A percentile compares a stretch with the other conserved stretches of the same genome.
Conservation (phyloP, 192 early-diverging fungal species). For the Coemansia sp. region DNA sequence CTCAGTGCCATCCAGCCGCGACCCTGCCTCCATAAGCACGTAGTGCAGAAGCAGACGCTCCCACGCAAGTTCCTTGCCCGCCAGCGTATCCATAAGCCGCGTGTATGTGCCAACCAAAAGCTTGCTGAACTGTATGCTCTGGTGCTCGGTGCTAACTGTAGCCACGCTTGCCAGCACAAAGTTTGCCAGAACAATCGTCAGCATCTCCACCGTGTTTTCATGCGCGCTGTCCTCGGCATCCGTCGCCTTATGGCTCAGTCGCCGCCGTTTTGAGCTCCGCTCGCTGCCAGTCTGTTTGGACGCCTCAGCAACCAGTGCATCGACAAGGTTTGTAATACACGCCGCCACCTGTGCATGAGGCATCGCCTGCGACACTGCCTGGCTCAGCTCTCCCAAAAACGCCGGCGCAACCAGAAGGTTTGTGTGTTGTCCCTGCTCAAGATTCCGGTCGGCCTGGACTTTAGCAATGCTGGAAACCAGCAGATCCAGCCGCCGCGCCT, state of each 20-base stretch:
- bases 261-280: slow-evolving; percentile 25
- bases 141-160: slow-evolving; percentile 35
- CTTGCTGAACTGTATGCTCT: slow-evolving; percentile 21
- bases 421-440: not conserved
- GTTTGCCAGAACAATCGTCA: slow-evolving; percentile 25
- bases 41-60: slow-evolving; percentile 44
- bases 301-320: slow-evolving; percentile 13
- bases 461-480: slow-evolving; percentile 18
- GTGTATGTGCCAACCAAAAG: slow-evolving; percentile 16
- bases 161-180: slow-evolving; percentile 31
- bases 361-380: slow-evolving; percentile 39
- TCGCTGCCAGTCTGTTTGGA: not conserved
- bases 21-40: slow-evolving; percentile 27
- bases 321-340: slow-evolving; percentile 18
- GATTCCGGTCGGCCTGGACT: slow-evolving; percentile 2
- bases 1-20: slow-evolving; percentile 34
- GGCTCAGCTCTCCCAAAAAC: slow-evolving; percentile 17
- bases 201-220: slow-evolving; percentile 4
- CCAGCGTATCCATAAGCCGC: slow-evolving; percentile 5
- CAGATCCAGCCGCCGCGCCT: slow-evolving; percentile 34
- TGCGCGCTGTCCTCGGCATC: not conserved
- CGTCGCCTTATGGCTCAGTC: slow-evolving; percentile 6
- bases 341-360: slow-evolving; percentile 33
- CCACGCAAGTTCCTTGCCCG: slow-evolving; percentile 14
- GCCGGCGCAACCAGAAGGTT: slow-evolving; percentile 25